Evolutionary conservation across 148 eudicot genomes (phyloP), one percentile per base, ranked within the genome.

Genomic region (Rheum nobile): DNA sequence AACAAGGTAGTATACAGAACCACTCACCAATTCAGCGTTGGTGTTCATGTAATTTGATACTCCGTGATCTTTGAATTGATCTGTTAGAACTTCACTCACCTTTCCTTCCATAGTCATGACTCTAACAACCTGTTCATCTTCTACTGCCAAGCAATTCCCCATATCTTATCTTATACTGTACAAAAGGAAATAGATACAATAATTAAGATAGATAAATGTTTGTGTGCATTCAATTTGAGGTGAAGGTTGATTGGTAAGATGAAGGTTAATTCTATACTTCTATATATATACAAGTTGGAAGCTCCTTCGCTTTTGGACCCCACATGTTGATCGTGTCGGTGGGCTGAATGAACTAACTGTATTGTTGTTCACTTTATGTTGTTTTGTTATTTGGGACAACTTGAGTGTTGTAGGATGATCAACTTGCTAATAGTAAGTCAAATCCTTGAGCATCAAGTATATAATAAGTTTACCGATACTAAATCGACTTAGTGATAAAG

Each of bases 121-220:
- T 72, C 42, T 79, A 19, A 85, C 77, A 11, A 46, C 21, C 34
- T 78, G 83, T 67, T 55, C 73, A 9, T 9, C 44, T 80, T 83
- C 81, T 67, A 72, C 32, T 82, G 44, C 79, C 72, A 90, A 80
- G 79, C 95, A 90, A 71, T 90, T 90, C 22, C 95, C 90, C 95
- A 90, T 86, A 10, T 42, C 38, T 35, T 1, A 10, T 6, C 11
- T 42, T 37, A 37, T 37, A 6, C 39, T 37, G 6, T 37, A 37
- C 4, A 37, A 37, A 37, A 37, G 39, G 39, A 37, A 37, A 2
- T n/a, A n/a, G 38, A 35, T 35, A 35, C 38, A 35, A 35, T 35
- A n/a, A n/a, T n/a, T n/a, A n/a, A n/a, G 38, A 6, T 6, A 35
- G 38, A 35, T 4, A 6, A 35, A 35, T 35, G 38, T 35, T 35